Evolutionary conservation across 768 basidiomycete species (phyloP).

Genomic region (Trametes villosa): DNA sequence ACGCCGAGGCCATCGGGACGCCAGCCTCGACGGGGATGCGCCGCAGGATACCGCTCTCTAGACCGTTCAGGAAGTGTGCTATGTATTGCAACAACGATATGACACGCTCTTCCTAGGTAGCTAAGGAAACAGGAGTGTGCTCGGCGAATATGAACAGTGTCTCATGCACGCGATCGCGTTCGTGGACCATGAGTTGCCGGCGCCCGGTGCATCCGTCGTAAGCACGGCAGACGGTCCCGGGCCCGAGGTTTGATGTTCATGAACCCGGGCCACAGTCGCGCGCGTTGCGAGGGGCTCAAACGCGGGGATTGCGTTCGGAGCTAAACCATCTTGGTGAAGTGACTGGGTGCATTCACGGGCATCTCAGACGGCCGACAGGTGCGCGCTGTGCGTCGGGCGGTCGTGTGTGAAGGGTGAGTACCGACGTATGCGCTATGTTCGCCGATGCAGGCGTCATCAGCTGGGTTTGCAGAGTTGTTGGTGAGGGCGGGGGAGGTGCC

Average conservation of each 20-base stretch:
- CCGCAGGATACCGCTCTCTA: neutral
- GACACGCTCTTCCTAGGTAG: neutral
- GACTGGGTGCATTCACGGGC: too few relatives aligned
- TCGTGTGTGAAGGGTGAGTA: constrained; percentile 2
- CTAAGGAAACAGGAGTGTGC: neutral
- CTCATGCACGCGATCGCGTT: too few relatives aligned
- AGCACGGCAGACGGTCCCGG: neutral
- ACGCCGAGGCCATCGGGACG: constrained; percentile 4
- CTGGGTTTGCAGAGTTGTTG: neutral
- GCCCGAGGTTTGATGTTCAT: neutral
- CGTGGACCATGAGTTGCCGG: neutral
- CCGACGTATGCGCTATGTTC: neutral
- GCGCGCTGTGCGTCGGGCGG: neutral
- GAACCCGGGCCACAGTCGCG: neutral
- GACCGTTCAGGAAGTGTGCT: neutral
- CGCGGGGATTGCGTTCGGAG: too few relatives aligned
- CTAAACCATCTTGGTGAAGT: too few relatives aligned
- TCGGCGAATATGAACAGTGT: neutral
- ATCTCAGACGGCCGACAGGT: too few relatives aligned
- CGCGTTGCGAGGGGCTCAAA: constrained; percentile 2
- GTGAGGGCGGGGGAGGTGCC: constrained; percentile 7
- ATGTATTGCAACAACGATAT: neutral
- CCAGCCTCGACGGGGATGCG: neutral
- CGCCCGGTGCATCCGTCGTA: too few relatives aligned
- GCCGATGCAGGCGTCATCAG: neutral